Evolutionary conservation across 2,329 filamentous ascomycete species (phyloP).

Genomic region (Beauveria brongniartii): DNA sequence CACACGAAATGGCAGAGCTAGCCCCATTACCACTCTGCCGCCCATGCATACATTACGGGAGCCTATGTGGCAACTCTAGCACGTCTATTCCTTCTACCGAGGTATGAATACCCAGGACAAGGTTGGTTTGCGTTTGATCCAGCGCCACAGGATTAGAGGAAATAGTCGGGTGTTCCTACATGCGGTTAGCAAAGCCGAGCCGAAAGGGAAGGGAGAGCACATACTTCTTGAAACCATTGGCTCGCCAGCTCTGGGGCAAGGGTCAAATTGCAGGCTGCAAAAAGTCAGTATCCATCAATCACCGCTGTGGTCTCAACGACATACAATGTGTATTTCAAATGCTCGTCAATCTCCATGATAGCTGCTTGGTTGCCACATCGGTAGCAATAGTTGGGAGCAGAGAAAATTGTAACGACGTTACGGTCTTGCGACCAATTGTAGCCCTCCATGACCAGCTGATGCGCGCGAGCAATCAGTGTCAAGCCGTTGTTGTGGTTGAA

Average conservation of each 20-base stretch:
- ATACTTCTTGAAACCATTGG: constrained; percentile 94
- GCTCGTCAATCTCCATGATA: constrained; percentile 99
- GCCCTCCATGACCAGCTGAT: constrained; percentile 98
- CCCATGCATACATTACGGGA: constrained; percentile 23
- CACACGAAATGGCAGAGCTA: neutral
- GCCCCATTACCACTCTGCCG: neutral
- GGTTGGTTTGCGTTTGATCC: constrained; percentile 9
- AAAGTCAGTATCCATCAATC: constrained; percentile 19
- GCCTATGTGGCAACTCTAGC: constrained; percentile 15
- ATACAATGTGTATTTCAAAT: constrained; percentile 99
- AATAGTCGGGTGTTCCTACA: constrained; percentile 85
- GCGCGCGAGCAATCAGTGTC: constrained; percentile 88
- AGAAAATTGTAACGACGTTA: constrained; percentile 98
- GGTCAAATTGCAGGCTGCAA: constrained; percentile 92
- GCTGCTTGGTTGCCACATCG: constrained; percentile 97
- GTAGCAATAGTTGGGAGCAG: constrained; percentile 94
- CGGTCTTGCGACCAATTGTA: constrained; percentile 99
- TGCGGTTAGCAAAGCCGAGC: neutral
- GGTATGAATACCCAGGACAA: neutral
- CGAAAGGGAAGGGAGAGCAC: constrained; percentile 20
- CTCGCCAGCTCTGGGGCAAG: constrained; percentile 92
- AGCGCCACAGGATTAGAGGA: constrained; percentile 59
- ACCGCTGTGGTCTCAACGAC: constrained; percentile 29
- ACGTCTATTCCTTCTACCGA: constrained; percentile 15
- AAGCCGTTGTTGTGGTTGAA: constrained; percentile 99